Conservation (phyloP, 805 yeast genomes). For the Komagataella kurtzmanii region DNA sequence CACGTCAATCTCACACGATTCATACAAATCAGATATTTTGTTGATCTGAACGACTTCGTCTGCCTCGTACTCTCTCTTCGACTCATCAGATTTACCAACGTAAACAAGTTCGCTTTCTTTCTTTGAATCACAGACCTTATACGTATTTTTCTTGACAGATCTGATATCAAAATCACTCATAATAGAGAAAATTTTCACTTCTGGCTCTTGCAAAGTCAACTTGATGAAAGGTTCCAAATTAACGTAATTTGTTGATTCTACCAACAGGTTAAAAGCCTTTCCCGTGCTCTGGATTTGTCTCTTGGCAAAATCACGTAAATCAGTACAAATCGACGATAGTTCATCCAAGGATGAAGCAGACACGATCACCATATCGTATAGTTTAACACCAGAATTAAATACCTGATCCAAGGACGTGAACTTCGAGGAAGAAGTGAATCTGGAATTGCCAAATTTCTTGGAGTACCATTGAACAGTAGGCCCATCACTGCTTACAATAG, state of each 20-base stretch:
- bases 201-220: conserved; percentile 21
- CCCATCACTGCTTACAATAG: conserved; percentile 23
- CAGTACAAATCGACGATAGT: conserved; percentile 25
- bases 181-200: conserved; percentile 34
- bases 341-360: conserved; percentile 39
- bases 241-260: conserved; percentile 63
- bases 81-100: conserved; percentile 25
- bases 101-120: conserved; percentile 32
- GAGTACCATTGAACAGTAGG: conserved; percentile 17
- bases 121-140: conserved; percentile 20
- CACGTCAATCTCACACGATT: conserved; percentile 27
- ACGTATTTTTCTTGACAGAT: conserved; percentile 17
- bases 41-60: conserved; percentile 25
- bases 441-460: conserved; percentile 17
- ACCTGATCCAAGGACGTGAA: conserved; percentile 14
- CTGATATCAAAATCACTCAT: conserved; percentile 52
- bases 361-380: conserved; percentile 29
- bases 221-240: conserved; percentile 59
- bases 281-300: conserved; percentile 7
- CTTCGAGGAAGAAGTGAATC: conserved; percentile 11
- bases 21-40: conserved; percentile 21
- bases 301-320: conserved; percentile 22
- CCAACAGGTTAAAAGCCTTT: conserved; percentile 35
- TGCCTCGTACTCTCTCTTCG: conserved; percentile 20
- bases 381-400: conserved; percentile 1